These are phyloP conservation scores for Fulvia fulva DNA, from an alignment of 2,329 filamentous ascomycete genomes.

Conservation along the genomic window DNA sequence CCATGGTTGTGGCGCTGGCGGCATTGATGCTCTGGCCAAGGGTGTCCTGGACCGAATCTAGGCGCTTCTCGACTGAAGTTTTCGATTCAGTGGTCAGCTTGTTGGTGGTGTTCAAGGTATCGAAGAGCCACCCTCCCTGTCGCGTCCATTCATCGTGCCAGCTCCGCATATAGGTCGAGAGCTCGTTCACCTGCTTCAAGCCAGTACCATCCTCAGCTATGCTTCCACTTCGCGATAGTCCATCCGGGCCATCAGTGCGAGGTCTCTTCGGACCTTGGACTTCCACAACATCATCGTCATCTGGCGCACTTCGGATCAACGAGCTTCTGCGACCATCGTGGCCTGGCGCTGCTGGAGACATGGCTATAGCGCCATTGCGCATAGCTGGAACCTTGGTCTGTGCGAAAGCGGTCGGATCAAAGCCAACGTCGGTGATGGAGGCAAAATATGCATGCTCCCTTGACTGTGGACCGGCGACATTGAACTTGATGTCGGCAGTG, in stretches of 20 bases:
- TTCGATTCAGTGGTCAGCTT: conserved; percentile 13
- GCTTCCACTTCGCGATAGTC: conserved; percentile 6
- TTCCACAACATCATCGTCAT: conserved; percentile 18
- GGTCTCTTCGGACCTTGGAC: conserved; percentile 17
- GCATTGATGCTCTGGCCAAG: conserved; percentile 28
- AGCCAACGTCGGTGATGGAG: conserved; percentile 16
- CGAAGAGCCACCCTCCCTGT: conserved; percentile 32
- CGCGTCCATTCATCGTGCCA: conserved; percentile 29
- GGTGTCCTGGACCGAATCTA: conserved; percentile 25
- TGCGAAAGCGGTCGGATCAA: conserved; percentile 18
- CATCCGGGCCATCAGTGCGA: conserved; percentile 15
- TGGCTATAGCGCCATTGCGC: conserved; percentile 4
- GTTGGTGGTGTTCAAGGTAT: conserved; percentile 21
- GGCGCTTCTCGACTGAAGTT: conserved; percentile 14
- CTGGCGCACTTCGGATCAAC: conserved; percentile 4
- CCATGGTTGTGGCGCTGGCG: conserved; percentile 23
- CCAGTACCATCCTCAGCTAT: conserved; percentile 12
- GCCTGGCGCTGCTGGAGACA: conserved; percentile 7
- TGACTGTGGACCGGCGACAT: conserved; percentile 14
- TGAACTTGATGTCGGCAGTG: conserved; percentile 21
- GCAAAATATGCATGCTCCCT: conserved; percentile 24
- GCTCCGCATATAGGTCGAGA: conserved; percentile 12
- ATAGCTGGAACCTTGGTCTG: conserved; percentile 8
- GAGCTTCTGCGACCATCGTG: conserved; percentile 6
- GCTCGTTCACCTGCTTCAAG: conserved; percentile 13